Percentiles rank a stretch among this genome's conserved stretches.
Evolutionary conservation across 2,329 filamentous ascomycete genomes (phyloP).

Genomic region (Monosporascus sp.): DNA sequence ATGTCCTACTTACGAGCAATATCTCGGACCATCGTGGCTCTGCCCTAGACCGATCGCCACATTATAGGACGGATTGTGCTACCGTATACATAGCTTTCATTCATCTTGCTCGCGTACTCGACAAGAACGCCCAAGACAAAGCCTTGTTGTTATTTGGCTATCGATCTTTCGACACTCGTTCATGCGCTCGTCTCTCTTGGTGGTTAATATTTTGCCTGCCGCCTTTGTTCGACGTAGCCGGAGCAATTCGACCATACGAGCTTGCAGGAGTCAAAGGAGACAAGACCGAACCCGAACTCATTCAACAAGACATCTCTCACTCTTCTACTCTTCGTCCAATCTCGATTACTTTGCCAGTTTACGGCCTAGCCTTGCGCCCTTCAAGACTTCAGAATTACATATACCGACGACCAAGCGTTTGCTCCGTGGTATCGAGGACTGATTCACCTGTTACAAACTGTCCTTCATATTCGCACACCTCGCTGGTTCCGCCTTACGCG

Average conservation of each 20-base stretch:
- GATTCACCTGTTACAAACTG: constrained; percentile 16
- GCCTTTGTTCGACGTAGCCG: constrained; percentile 26
- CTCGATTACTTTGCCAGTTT: neutral
- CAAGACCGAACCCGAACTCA: constrained; percentile 3
- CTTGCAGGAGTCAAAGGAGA: constrained; percentile 18
- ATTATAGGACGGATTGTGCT: neutral
- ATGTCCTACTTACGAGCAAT: constrained; percentile 15
- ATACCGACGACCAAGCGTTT: constrained; percentile 12
- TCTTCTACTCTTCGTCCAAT: neutral
- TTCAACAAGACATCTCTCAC: constrained; percentile 4
- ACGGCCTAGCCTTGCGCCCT: neutral
- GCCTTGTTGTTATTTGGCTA: constrained; percentile 24
- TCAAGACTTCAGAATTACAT: neutral
- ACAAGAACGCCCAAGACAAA: constrained; percentile 11
- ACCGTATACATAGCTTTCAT: neutral
- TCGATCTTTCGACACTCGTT: constrained; percentile 6
- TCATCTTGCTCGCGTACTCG: neutral
- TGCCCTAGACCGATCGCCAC: constrained; percentile 8
- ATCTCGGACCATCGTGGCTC: constrained; percentile 8
- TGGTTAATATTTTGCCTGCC: constrained; percentile 13
- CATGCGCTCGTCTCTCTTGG: constrained; percentile 26
- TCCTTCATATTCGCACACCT: constrained; percentile 20
- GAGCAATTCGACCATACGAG: constrained; percentile 10
- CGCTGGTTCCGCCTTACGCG: constrained; percentile 17
- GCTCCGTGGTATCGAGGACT: constrained; percentile 12